A percentile compares a stretch with the other conserved stretches of the same genome.
phyloP scores from a whole-genome alignment of 805 yeast genomes.

The Metschnikowia hibisci region DNA sequence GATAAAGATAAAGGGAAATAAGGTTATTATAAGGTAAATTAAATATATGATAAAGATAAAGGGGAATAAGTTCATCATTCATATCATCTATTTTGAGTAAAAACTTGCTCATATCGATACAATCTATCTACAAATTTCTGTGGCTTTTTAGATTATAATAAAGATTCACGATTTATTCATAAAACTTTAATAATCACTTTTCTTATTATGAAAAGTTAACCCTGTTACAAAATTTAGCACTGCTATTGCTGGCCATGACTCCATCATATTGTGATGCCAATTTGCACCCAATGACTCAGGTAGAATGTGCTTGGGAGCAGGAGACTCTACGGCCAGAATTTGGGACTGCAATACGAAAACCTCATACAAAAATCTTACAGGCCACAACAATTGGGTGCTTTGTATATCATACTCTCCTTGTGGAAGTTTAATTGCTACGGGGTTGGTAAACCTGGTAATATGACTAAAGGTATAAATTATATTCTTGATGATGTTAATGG shows the following conservation, averaged over 20 bases:
- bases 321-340: conserved; percentile 90
- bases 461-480: too few species aligned
- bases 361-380: conserved; percentile 71
- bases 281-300: conserved; percentile 89
- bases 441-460: too few species aligned
- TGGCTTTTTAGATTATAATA: conserved; percentile 25
- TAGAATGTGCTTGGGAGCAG: conserved; percentile 90
- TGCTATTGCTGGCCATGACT: conserved; percentile 92
- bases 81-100: conserved; percentile 42
- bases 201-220: too few species aligned
- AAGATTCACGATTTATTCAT: conserved; percentile 29
- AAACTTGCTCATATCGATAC: conserved; percentile 37
- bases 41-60: too few species aligned
- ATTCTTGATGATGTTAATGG: too few species aligned
- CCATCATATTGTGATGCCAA: conserved; percentile 86
- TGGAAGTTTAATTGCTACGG: conserved; percentile 89
- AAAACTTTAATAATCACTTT: too few species aligned
- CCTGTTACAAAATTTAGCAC: conserved; percentile 89
- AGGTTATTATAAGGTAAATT: too few species aligned
- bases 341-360: conserved; percentile 98
- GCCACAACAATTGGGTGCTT: conserved; percentile 92
- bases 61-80: conserved; percentile 40
- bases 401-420: conserved; percentile 91
- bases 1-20: too few species aligned
- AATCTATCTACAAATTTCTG: conserved; percentile 31